Evolutionary conservation across 345 rosid genomes (phyloP).

Genomic region (Ceriops decandra): DNA sequence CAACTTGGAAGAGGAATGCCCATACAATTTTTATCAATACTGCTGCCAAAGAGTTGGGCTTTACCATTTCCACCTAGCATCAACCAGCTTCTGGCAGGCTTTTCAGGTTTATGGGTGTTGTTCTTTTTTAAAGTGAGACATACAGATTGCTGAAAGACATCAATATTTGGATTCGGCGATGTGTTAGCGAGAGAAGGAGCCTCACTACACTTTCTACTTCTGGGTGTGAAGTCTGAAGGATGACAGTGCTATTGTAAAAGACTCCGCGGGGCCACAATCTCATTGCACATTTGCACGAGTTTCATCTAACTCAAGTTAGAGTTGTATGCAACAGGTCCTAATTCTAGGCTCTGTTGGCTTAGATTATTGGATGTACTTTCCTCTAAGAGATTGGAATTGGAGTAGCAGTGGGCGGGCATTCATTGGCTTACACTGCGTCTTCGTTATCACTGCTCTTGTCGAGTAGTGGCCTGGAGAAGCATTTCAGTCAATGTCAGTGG

Average conservation of each 20-base stretch:
- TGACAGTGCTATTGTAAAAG: slow-evolving; percentile 6
- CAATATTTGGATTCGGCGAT: not conserved
- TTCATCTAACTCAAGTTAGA: not conserved
- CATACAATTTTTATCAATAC: slow-evolving; percentile 51
- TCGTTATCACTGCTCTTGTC: not conserved
- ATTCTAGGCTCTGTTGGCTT: not conserved
- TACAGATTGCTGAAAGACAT: not conserved
- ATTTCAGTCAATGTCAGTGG: no score
- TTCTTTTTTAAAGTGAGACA: slow-evolving; percentile 4
- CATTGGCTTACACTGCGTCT: not conserved
- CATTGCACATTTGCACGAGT: not conserved
- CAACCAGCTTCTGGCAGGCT: slow-evolving; percentile 9
- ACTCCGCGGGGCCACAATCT: not conserved
- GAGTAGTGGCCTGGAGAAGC: not conserved
- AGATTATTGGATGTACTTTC: not conserved
- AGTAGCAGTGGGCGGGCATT: not conserved
- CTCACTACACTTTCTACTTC: not conserved
- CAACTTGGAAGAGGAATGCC: slow-evolving; percentile 63
- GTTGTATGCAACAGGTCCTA: not conserved
- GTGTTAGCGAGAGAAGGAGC: not conserved
- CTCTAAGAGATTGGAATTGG: not conserved
- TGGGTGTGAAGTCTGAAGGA: slow-evolving; percentile 2
- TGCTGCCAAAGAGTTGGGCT: slow-evolving; percentile 81
- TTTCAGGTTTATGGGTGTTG: slow-evolving; percentile 15
- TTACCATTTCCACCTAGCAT: slow-evolving; percentile 46